Conservation (phyloP, 805 yeast species). For the Saturnispora quitensis region DNA sequence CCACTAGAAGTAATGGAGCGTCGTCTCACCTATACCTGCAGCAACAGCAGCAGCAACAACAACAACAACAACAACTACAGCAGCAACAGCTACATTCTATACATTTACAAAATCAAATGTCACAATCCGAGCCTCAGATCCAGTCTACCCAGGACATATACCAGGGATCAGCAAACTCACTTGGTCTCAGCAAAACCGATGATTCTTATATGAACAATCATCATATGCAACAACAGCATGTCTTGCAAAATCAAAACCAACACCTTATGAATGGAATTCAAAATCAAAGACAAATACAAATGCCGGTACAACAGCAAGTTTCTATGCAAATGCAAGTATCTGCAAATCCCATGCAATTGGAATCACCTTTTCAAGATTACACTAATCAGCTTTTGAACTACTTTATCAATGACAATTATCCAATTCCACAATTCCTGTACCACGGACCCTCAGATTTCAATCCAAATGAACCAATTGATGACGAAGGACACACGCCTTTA, state of each 20-base stretch:
- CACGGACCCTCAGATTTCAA: conserved; percentile 56
- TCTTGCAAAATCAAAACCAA: conserved; percentile 10
- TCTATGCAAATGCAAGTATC: neutral
- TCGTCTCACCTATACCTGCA: neutral
- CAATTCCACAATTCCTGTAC: conserved; percentile 31
- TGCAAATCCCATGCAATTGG: neutral
- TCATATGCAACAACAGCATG: conserved; percentile 13
- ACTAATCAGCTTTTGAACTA: conserved; percentile 38
- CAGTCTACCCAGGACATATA: neutral
- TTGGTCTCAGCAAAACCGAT: neutral
- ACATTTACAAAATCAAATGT: conserved; percentile 3
- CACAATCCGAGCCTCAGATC: conserved; percentile 16
- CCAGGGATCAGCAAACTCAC: neutral
- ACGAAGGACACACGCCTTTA: conserved; percentile 71
- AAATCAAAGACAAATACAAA: neutral
- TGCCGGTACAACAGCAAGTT: conserved; percentile 6
- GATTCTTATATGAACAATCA: conserved; percentile 1
- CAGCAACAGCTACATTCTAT: conserved; percentile 5
- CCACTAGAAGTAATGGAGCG: neutral
- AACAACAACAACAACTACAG: conserved; percentile 12
- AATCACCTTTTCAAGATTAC: conserved; percentile 21
- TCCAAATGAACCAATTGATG: conserved; percentile 61
- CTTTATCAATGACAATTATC: conserved; percentile 40
- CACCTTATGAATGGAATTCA: neutral
- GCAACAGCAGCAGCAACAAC: conserved; percentile 10